Evolutionary conservation across 1,284 basidiomycete species (phyloP).

Genomic region (Moesziomyces parantarcticus): DNA sequence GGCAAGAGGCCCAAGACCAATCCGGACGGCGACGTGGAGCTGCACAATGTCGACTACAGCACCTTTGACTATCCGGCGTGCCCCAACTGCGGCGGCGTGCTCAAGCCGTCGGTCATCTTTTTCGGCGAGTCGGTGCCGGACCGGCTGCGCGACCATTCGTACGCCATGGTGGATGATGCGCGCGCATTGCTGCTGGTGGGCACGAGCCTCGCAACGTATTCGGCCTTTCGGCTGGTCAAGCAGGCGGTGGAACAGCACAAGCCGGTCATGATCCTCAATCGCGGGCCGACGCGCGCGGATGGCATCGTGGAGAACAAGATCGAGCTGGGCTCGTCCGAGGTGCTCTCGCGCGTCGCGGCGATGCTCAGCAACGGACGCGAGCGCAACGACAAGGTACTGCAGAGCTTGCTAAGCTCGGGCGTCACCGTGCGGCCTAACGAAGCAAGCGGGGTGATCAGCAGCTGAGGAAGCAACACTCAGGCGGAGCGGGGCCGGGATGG

Average conservation of each 20-base stretch:
- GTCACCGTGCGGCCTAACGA: slow-evolving; percentile 34
- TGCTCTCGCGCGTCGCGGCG: slow-evolving; percentile 43
- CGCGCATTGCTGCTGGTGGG: slow-evolving; percentile 60
- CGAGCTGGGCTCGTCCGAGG: slow-evolving; percentile 59
- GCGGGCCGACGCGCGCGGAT: slow-evolving; percentile 64
- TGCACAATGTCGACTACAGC: slow-evolving; percentile 62
- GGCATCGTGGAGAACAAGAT: slow-evolving; percentile 53
- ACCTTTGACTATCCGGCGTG: slow-evolving; percentile 64
- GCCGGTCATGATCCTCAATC: slow-evolving; percentile 61
- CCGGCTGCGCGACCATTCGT: slow-evolving; percentile 46
- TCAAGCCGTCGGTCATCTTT: slow-evolving; percentile 66
- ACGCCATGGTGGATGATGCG: slow-evolving; percentile 45
- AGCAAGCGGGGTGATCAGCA: slow-evolving; percentile 36
- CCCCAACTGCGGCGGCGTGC: slow-evolving; percentile 64
- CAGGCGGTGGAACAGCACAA: slow-evolving; percentile 53
- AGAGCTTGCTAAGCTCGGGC: slow-evolving; percentile 43
- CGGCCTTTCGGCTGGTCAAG: slow-evolving; percentile 64
- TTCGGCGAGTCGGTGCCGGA: slow-evolving; percentile 66
- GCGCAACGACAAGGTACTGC: slow-evolving; percentile 44
- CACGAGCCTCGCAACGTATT: slow-evolving; percentile 65
- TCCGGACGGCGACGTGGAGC: slow-evolving; percentile 66
- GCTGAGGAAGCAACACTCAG: slow-evolving; percentile 2
- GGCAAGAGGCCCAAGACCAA: slow-evolving; percentile 63
- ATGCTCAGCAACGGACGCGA: slow-evolving; percentile 36
- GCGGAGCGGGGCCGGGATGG: too few species aligned